phyloP scores from a whole-genome alignment of 331 rosid species.

The Rhamnella rubrinervis region DNA sequence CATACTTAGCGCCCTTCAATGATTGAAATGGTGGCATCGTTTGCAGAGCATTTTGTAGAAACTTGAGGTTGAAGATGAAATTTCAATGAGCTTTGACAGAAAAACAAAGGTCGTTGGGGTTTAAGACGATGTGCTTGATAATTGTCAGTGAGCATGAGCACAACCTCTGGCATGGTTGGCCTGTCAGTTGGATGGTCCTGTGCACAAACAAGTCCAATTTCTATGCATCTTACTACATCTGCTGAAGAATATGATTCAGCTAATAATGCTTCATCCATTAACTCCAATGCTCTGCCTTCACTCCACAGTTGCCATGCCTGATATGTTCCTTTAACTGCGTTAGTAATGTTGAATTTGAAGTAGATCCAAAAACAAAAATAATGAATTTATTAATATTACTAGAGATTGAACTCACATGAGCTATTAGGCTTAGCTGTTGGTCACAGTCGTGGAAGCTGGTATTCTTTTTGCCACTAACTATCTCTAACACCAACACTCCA shows the following conservation, averaged over 20 bases:
- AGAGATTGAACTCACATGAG: conserved; percentile 23
- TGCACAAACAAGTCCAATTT: conserved; percentile 31
- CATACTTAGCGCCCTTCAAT: conserved; percentile 15
- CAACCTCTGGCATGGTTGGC: conserved; percentile 21
- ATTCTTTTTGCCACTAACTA: conserved; percentile 26
- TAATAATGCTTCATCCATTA: conserved; percentile 11
- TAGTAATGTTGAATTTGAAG: no score
- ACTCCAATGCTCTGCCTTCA: conserved; percentile 3
- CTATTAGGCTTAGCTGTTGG: conserved; percentile 16
- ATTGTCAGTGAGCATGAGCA: conserved; percentile 10
- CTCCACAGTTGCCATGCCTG: conserved; percentile 35
- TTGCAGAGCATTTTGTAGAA: not conserved
- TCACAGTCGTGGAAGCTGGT: conserved; percentile 16
- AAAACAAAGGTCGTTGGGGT: conserved; percentile 15
- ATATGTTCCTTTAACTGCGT: not conserved
- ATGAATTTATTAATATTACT: not conserved
- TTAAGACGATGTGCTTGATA: conserved; percentile 3
- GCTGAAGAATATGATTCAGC: not conserved
- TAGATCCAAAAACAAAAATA: not conserved
- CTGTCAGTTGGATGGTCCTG: conserved; percentile 24
- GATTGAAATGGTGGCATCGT: conserved; percentile 15
- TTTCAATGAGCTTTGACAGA: not conserved
- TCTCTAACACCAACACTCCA: conserved; percentile 36
- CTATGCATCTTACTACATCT: conserved; percentile 18
- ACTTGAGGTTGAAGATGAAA: not conserved